Conservation (phyloP, 306 rosid species). For the Senna siamea region DNA sequence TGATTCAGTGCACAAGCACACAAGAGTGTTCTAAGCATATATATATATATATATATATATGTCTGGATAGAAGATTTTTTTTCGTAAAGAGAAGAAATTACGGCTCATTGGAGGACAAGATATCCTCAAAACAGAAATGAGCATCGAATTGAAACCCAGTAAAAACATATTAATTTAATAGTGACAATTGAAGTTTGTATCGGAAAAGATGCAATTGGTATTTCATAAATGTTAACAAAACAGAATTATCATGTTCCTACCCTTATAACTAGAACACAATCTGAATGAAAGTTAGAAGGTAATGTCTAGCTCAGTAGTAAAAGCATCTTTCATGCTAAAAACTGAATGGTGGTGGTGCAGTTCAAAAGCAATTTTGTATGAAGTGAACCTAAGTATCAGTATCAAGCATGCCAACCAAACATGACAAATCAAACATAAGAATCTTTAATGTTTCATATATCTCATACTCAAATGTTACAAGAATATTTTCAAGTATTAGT, state of each 20-base stretch:
- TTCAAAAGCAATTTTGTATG: neutral
- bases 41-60: no score
- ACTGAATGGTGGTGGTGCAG: neutral
- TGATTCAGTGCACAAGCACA: neutral
- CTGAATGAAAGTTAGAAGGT: neutral
- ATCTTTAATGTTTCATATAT: neutral
- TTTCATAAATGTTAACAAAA: neutral
- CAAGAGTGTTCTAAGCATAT: no score
- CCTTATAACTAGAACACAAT: neutral
- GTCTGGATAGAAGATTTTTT: no score
- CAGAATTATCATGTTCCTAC: neutral
- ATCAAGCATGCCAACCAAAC: conserved; percentile 1
- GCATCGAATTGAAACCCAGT: no score
- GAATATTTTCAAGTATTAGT: neutral
- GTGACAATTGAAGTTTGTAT: neutral
- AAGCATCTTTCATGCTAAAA: neutral
- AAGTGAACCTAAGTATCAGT: neutral
- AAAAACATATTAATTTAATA: no score
- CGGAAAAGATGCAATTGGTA: no score
- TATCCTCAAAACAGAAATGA: no score
- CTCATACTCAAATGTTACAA: neutral
- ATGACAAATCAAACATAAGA: conserved; percentile 16
- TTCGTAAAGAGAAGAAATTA: no score
- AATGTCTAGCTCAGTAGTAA: neutral
- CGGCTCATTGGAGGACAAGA: no score